Conservation (phyloP, 768 basidiomycete genomes). For the Botryobasidium botryosum region DNA sequence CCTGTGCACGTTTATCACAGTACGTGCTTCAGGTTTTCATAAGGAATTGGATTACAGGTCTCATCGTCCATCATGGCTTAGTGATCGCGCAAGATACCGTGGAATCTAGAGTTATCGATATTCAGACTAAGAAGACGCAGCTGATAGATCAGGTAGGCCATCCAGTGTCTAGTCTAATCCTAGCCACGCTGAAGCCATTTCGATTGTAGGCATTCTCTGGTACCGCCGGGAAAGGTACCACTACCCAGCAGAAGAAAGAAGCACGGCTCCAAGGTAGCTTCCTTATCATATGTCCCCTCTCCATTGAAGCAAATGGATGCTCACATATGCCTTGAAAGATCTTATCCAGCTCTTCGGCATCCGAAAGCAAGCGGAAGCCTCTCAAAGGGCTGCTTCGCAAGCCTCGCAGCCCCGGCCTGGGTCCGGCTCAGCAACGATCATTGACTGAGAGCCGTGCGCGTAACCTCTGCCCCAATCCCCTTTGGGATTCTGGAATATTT, state of each 20-base stretch:
- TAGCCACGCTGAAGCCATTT: background rate
- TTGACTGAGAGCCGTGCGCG: no score
- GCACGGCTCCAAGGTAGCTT: conserved; percentile 47
- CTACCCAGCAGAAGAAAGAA: conserved; percentile 50
- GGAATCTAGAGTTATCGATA: conserved; percentile 74
- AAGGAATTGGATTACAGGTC: background rate
- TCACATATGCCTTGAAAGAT: background rate
- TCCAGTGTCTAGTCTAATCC: background rate
- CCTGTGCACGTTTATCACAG: conserved; percentile 69
- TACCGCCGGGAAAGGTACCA: conserved; percentile 56
- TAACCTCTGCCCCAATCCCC: no score
- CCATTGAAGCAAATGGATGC: background rate
- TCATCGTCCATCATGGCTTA: background rate
- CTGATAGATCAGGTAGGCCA: conserved; percentile 51
- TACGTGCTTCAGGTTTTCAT: background rate
- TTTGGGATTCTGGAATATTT: no score
- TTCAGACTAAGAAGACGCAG: conserved; percentile 70
- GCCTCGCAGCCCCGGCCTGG: no score
- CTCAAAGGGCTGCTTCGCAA: no score
- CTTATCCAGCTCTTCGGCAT: conserved; percentile 1
- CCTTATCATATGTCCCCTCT: background rate
- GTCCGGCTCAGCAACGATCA: no score
- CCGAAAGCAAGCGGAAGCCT: no score
- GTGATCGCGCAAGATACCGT: conserved; percentile 80
- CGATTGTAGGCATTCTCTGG: conserved; percentile 62